phyloP scores from a whole-genome alignment of 192 early-diverging fungal species.

The Coemansia sp. region DNA sequence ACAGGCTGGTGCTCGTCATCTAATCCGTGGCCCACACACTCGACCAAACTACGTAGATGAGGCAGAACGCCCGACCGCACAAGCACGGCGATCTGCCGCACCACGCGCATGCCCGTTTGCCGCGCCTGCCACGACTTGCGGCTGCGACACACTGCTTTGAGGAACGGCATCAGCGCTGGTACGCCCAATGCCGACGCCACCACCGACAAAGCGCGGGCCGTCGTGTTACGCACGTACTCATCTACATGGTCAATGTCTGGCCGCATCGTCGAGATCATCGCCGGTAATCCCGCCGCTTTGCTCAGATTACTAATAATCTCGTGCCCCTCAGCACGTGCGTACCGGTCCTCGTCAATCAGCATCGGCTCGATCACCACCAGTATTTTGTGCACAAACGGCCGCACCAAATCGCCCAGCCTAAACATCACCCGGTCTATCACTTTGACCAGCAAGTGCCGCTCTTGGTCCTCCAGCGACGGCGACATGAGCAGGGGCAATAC shows the following conservation, averaged over 20 bases:
- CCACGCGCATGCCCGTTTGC: slow-evolving; percentile 97
- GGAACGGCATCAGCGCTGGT: slow-evolving; percentile 89
- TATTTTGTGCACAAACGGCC: slow-evolving; percentile 97
- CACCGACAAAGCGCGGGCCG: slow-evolving; percentile 94
- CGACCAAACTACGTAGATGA: slow-evolving; percentile 89
- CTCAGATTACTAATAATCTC: slow-evolving; percentile 97
- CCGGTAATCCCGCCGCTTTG: slow-evolving; percentile 95
- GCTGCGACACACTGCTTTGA: slow-evolving; percentile 91
- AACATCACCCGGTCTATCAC: slow-evolving; percentile 96
- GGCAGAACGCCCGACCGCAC: slow-evolving; percentile 93
- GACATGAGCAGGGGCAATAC: slow-evolving; percentile 96
- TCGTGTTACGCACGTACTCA: slow-evolving; percentile 98
- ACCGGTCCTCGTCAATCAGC: slow-evolving; percentile 96
- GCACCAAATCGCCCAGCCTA: slow-evolving; percentile 93
- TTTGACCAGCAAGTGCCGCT: slow-evolving; percentile 96
- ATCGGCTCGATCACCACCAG: slow-evolving; percentile 98
- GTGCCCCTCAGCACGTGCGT: slow-evolving; percentile 93
- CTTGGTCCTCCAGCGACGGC: slow-evolving; percentile 96
- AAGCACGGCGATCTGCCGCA: slow-evolving; percentile 95
- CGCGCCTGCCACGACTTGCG: slow-evolving; percentile 98
- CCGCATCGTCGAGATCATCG: slow-evolving; percentile 99
- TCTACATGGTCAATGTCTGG: slow-evolving; percentile 97
- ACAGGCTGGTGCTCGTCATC: slow-evolving; percentile 98
- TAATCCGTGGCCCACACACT: slow-evolving; percentile 84
- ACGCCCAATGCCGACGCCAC: slow-evolving; percentile 96